Percentiles rank a stretch among this genome's conserved stretches.
Conservation (phyloP, 257 asterid species). For the Agastache rugosa region DNA sequence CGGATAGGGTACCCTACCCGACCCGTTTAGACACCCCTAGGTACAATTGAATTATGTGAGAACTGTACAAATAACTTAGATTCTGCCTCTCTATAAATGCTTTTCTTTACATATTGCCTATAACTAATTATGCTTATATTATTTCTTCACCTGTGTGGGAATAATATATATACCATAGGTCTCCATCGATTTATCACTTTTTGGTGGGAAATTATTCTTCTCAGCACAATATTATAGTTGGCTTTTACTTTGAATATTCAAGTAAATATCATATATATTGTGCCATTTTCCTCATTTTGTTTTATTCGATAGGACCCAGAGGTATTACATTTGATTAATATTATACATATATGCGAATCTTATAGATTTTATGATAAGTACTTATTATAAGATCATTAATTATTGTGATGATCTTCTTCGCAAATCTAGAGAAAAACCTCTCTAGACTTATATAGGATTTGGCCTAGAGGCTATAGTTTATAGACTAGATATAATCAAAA, state of each 20-base stretch:
- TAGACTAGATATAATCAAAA: not conserved
- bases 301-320: not conserved
- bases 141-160: not conserved
- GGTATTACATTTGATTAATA: not conserved
- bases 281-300: not conserved
- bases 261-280: not conserved
- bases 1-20: too few species aligned
- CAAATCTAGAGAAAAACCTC: not conserved
- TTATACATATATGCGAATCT: not conserved
- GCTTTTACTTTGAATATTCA: conserved; percentile 13
- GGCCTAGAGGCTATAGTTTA: not conserved
- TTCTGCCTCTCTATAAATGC: not conserved
- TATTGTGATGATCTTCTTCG: not conserved
- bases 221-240: not conserved
- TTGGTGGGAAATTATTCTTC: not conserved
- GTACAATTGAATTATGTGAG: conserved; percentile 27
- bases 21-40: too few species aligned
- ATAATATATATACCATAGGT: not conserved
- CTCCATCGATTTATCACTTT: conserved; percentile 11
- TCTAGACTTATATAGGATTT: not conserved
- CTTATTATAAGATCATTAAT: not conserved
- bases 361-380: not conserved
- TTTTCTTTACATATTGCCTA: not conserved
- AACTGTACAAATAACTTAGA: not conserved
- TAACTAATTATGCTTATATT: conserved; percentile 2